These are phyloP conservation scores for Dianthus caryophyllus DNA, from an alignment of 148 eudicot species.

Conservation along the genomic window DNA sequence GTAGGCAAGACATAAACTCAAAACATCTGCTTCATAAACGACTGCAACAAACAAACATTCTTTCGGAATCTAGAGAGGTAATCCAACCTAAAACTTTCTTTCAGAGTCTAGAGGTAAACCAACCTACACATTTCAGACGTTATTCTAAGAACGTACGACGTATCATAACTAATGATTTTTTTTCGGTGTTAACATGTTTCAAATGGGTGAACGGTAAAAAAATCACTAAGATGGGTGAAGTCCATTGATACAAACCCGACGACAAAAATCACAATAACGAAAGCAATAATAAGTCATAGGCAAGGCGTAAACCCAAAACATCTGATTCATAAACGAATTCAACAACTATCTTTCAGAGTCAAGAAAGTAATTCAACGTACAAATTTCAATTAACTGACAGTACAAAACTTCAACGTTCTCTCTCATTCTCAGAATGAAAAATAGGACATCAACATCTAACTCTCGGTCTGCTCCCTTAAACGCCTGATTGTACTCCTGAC, in stretches of 20 bases:
- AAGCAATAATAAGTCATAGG: no score
- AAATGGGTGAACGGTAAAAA: no score
- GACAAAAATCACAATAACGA: no score
- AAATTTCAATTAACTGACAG: neutral
- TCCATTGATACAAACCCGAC: no score
- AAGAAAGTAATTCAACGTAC: conserved; percentile 8
- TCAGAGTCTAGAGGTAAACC: no score
- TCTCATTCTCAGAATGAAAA: neutral
- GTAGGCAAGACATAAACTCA: neutral
- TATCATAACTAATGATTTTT: no score
- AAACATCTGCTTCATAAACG: neutral
- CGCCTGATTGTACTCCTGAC: conserved; percentile 91
- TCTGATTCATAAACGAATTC: neutral
- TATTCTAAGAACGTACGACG: no score
- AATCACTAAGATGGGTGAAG: no score
- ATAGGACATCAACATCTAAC: conserved; percentile 26
- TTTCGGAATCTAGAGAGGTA: conserved; percentile 9
- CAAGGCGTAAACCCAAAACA: neutral
- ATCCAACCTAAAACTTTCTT: neutral
- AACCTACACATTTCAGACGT: no score
- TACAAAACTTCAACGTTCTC: conserved; percentile 19
- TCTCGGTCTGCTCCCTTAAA: conserved; percentile 91
- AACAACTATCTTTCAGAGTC: conserved; percentile 8
- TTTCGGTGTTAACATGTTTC: no score
- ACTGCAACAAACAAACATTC: conserved; percentile 5